Evolutionary conservation across 2,329 filamentous ascomycete genomes (phyloP).

Genomic region (Juglanconis oblonga): DNA sequence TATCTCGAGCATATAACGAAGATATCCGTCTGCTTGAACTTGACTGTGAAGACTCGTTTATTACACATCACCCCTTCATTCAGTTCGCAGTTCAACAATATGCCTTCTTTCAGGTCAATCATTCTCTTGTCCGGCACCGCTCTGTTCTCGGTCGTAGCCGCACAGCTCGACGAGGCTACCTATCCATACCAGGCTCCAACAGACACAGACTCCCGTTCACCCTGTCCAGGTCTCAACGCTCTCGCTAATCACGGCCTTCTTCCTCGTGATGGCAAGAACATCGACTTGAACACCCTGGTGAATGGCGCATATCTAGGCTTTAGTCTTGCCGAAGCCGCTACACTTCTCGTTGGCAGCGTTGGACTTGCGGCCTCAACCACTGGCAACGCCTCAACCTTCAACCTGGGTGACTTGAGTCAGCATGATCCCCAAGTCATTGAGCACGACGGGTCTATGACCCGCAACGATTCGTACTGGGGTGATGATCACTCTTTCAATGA

Average conservation of each 20-base stretch:
- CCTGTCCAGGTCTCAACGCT: conserved; percentile 8
- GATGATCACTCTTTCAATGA: conserved; percentile 8
- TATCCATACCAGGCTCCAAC: conserved; percentile 4
- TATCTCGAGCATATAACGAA: too few relatives aligned
- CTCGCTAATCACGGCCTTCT: conserved; percentile 8
- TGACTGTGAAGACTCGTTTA: too few relatives aligned
- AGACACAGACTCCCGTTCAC: conserved; percentile 2
- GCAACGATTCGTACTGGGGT: conserved; percentile 12
- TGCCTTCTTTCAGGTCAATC: background rate
- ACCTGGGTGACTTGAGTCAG: conserved; percentile 8
- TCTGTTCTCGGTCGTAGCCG: background rate
- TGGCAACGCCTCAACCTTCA: conserved; percentile 7
- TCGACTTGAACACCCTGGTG: background rate
- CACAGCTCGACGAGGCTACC: conserved; percentile 5
- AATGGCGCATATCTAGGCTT: background rate
- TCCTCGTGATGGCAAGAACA: conserved; percentile 7
- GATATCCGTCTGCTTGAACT: too few relatives aligned
- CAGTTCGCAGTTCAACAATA: background rate
- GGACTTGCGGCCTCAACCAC: conserved; percentile 3
- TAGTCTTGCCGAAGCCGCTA: background rate
- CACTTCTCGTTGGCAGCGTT: background rate
- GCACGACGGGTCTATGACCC: conserved; percentile 6
- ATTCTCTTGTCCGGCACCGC: background rate
- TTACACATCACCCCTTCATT: too few relatives aligned
- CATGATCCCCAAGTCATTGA: conserved; percentile 4